Conservation (phyloP, 495 filamentous ascomycete genomes). For the Aspergillus panamensis region DNA sequence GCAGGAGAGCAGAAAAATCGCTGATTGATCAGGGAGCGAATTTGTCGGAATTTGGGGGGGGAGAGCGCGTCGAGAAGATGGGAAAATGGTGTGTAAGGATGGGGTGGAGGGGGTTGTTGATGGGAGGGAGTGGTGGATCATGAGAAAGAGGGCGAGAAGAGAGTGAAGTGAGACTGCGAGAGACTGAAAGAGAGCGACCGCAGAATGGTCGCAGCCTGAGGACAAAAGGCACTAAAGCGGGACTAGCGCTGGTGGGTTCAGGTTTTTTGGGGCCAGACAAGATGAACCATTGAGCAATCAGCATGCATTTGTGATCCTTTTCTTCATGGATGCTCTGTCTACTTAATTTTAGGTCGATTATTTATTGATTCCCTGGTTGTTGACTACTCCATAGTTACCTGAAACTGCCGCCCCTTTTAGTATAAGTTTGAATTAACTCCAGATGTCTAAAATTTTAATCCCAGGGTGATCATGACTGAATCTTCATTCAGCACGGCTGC, state of each 20-base stretch:
- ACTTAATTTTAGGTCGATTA: too few species aligned
- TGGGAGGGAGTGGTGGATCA: constrained; percentile 12
- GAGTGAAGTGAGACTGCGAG: constrained; percentile 10
- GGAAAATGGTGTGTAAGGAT: not conserved
- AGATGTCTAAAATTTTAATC: too few species aligned
- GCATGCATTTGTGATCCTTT: too few species aligned
- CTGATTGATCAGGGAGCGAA: constrained; percentile 1
- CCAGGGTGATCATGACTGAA: not conserved
- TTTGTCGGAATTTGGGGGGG: not conserved
- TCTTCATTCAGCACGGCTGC: not conserved
- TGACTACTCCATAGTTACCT: not conserved
- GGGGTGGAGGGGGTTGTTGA: constrained; percentile 8
- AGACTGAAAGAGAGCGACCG: constrained; percentile 11
- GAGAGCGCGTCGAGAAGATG: not conserved
- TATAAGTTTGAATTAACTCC: not conserved
- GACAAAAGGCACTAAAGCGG: constrained; percentile 1
- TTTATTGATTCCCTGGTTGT: too few species aligned
- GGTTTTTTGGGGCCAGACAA: not conserved
- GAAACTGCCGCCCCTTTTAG: not conserved
- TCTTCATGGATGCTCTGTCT: too few species aligned
- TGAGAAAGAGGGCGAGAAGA: constrained; percentile 21
- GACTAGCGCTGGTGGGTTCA: not conserved
- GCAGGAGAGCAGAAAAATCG: constrained; percentile 1
- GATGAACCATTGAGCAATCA: too few species aligned
- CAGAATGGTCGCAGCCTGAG: not conserved